phyloP scores from a whole-genome alignment of 208 protist genomes.

The Perkinsela sp. region DNA sequence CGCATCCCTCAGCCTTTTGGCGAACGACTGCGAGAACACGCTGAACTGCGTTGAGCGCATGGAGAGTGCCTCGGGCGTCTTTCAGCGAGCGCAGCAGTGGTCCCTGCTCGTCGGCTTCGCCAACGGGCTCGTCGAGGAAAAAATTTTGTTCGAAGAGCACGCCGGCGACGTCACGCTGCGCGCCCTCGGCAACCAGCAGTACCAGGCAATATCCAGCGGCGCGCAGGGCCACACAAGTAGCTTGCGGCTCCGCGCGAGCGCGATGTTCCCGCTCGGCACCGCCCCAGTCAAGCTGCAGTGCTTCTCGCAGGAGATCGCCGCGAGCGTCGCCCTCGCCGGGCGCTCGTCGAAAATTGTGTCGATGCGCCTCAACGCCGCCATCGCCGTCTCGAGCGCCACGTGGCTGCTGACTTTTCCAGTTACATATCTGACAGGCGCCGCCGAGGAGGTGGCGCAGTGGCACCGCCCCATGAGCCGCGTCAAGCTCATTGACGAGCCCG shows the following conservation, averaged over 20 bases:
- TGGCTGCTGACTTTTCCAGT: not conserved
- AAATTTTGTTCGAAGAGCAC: not conserved
- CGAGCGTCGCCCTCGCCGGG: not conserved
- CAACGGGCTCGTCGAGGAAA: not conserved
- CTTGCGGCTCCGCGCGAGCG: not conserved
- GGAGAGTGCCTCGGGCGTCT: not conserved
- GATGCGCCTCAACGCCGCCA: not conserved
- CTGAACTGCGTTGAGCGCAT: not conserved
- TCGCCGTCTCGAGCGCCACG: not conserved
- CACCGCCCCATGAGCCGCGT: not conserved
- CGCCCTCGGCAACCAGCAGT: not conserved
- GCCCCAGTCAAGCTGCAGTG: not conserved
- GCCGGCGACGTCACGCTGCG: not conserved
- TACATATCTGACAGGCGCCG: not conserved
- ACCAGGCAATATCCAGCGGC: not conserved
- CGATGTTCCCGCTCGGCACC: not conserved
- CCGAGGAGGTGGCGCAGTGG: not conserved
- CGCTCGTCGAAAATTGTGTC: not conserved
- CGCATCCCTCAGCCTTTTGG: not conserved
- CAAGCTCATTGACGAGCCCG: not conserved
- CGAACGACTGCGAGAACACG: not conserved
- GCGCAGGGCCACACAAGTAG: not conserved
- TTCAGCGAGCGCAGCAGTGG: not conserved
- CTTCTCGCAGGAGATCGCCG: not conserved
- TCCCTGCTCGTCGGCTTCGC: not conserved